These are phyloP conservation scores for Trichocladium uniseriatum DNA, from an alignment of 495 filamentous ascomycete species.

Conservation along the genomic window DNA sequence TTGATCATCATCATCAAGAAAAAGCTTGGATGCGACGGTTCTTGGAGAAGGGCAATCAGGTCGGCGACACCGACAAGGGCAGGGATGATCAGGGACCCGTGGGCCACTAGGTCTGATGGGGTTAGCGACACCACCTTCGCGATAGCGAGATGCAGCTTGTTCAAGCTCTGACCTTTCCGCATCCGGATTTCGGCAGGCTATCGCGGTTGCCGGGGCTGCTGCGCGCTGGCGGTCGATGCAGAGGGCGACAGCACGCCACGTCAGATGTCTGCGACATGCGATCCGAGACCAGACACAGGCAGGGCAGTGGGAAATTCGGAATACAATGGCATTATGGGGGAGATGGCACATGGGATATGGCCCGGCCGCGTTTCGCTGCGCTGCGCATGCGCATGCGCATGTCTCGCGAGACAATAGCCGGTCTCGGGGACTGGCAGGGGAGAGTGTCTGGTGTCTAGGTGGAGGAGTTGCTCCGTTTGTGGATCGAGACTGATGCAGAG, in stretches of 20 bases:
- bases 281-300: not conserved
- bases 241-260: slow-evolving; percentile 6
- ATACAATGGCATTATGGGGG: not conserved
- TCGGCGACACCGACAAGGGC: not conserved
- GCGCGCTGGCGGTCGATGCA: not conserved
- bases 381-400: not conserved
- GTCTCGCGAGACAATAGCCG: no score
- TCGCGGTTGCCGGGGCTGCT: slow-evolving; percentile 3
- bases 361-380: not conserved
- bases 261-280: not conserved
- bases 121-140: not conserved
- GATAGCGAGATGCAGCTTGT: not conserved
- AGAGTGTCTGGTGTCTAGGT: no score
- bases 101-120: not conserved
- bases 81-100: not conserved
- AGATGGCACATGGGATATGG: not conserved
- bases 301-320: no score
- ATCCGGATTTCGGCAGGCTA: slow-evolving; percentile 5
- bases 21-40: no score
- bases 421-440: not conserved
- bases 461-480: no score
- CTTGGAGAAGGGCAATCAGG: not conserved
- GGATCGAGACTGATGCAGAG: no score
- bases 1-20: no score
- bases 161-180: slow-evolving; percentile 1